phyloP scores from a whole-genome alignment of 306 rosid genomes.

The Prunus mira region DNA sequence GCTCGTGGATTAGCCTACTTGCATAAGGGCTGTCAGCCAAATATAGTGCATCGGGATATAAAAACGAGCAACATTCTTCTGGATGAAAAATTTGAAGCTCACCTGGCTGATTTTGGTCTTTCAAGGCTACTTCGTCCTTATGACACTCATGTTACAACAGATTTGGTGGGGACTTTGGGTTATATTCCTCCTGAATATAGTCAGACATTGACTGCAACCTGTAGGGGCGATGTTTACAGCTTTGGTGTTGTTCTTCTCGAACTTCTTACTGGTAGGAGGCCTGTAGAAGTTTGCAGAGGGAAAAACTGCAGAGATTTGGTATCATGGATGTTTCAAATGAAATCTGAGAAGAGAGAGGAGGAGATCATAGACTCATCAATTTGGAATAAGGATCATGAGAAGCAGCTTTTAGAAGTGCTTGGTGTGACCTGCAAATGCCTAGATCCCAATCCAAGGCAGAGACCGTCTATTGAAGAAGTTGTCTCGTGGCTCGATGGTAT shows the following conservation, averaged over 20 bases:
- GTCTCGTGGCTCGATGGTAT: conserved; percentile 65
- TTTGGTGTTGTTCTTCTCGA: conserved; percentile 84
- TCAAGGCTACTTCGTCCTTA: conserved; percentile 70
- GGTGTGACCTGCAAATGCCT: conserved; percentile 65
- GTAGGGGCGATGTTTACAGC: conserved; percentile 76
- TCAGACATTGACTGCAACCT: conserved; percentile 67
- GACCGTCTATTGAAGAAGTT: conserved; percentile 69
- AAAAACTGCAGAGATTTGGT: conserved; percentile 67
- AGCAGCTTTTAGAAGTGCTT: conserved; percentile 57
- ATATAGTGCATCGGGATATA: conserved; percentile 69
- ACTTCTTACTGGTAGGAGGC: conserved; percentile 71
- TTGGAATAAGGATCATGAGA: conserved; percentile 58
- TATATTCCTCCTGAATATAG: conserved; percentile 83
- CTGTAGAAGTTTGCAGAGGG: conserved; percentile 72
- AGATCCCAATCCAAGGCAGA: conserved; percentile 65
- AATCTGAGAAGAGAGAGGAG: conserved; percentile 54
- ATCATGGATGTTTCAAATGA: conserved; percentile 72
- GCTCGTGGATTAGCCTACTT: conserved; percentile 72
- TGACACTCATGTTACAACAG: conserved; percentile 75
- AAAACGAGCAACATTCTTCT: conserved; percentile 82
- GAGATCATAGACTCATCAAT: conserved; percentile 58
- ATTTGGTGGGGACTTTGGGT: conserved; percentile 76
- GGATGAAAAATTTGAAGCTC: conserved; percentile 64
- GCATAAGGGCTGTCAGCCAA: conserved; percentile 72
- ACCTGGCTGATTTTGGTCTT: conserved; percentile 80